Conservation (phyloP, 495 filamentous ascomycete genomes). For the Penicillium ochrochloron region DNA sequence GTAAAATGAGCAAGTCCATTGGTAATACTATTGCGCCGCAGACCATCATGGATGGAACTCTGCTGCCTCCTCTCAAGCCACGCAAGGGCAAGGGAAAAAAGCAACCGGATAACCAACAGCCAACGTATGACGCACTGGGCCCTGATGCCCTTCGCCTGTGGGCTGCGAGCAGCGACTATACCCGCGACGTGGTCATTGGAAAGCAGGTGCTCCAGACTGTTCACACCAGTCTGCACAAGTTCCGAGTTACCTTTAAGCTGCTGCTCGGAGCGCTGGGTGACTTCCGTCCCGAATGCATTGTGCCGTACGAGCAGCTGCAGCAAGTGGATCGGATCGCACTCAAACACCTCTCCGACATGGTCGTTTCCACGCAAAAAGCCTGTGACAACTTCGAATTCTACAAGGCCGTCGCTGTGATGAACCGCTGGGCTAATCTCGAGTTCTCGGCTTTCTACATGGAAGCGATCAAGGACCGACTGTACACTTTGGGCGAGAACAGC, state of each 20-base stretch:
- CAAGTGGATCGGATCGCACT: slow-evolving; percentile 77
- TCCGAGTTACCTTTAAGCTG: slow-evolving; percentile 85
- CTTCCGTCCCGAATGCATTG: slow-evolving; percentile 47
- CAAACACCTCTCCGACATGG: slow-evolving; percentile 67
- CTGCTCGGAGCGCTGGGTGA: slow-evolving; percentile 78
- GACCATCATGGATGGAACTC: slow-evolving; percentile 80
- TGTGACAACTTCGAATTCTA: slow-evolving; percentile 80
- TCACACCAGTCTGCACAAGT: slow-evolving; percentile 78
- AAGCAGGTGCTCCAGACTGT: slow-evolving; percentile 73
- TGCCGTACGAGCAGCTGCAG: slow-evolving; percentile 49
- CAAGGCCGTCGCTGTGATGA: slow-evolving; percentile 72
- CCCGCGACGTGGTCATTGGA: slow-evolving; percentile 79
- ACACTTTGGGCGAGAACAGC: slow-evolving; percentile 70
- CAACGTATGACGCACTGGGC: slow-evolving; percentile 64
- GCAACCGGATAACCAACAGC: slow-evolving; percentile 48
- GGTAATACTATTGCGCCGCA: slow-evolving; percentile 86
- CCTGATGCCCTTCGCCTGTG: slow-evolving; percentile 90
- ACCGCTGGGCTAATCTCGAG: slow-evolving; percentile 77
- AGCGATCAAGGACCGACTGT: slow-evolving; percentile 85
- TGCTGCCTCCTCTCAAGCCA: slow-evolving; percentile 62
- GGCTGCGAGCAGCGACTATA: slow-evolving; percentile 91
- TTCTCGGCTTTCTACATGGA: slow-evolving; percentile 95
- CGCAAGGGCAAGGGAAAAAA: slow-evolving; percentile 59
- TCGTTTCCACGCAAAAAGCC: slow-evolving; percentile 59
- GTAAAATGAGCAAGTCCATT: slow-evolving; percentile 98